Base-by-base conservation (phyloP, 2,329 filamentous ascomycete species). In the Tolypocladium tropicale region DNA sequence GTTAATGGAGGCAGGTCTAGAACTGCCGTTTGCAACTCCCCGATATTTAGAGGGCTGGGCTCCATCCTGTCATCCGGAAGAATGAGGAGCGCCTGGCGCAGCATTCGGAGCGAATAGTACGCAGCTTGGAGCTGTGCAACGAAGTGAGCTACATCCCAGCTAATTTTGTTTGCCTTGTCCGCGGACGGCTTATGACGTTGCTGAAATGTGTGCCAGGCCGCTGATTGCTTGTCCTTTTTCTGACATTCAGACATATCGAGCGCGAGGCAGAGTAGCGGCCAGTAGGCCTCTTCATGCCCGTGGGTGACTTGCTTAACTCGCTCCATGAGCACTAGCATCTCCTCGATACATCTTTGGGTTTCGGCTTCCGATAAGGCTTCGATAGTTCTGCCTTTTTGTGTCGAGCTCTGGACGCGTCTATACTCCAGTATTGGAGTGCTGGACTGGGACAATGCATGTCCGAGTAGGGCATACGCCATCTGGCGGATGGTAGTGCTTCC, bases 71-170 rank as follows among this genome's bases (percentile, higher is more conserved):
- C 52, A 4, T 56, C 30, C 2, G 57, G 30, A 6, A 54, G 55
- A 21, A 65, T 51, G 1, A 61, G 59, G 2, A 74, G 53, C 10
- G 72, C 63, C 28, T 71, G 70, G 2, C 79, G 59, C 4, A 83
- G 56, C 28, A 74, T 64, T n/a, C 83, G 76, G 1, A 88, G 64
- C 0, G 84, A 87, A 63, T 88, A 88, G 6, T 82, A 68, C 0
- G 77, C 74, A 5, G 80, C 81, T 55, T 86, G 81, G 0, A 83
- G 67, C 59, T 86, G 81, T 0, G 84, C 83, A 10, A 76, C 67
- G 52, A 86, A 74, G 62, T 90, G 86, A 48, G 87, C 68, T 21
- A 78, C 71, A 11, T 78, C 72, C 86, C 85, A 89, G 1, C 25
- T 28, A n/a, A 57, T 43, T 14, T 9, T 53, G 34, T 21, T 43